Evolutionary conservation across 257 asterid species (phyloP).

Genomic region (Solanum raphanifolium): DNA sequence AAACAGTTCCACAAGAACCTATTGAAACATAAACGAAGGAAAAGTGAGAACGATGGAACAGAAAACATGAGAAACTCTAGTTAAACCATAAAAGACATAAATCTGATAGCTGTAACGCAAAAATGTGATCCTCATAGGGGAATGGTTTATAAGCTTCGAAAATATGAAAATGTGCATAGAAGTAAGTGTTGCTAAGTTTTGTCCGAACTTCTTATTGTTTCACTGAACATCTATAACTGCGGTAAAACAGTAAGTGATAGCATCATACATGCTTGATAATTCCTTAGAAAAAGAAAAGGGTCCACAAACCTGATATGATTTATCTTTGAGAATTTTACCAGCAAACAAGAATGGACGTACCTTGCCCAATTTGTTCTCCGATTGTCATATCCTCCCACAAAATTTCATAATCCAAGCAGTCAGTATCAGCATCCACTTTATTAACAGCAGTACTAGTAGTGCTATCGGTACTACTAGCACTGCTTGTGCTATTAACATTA

Average conservation of each 20-base stretch:
- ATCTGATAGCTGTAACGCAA: neutral
- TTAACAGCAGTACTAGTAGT: constrained; percentile 62
- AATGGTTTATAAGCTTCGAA: neutral
- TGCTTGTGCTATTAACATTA: constrained; percentile 74
- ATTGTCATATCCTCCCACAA: constrained; percentile 92
- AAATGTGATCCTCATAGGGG: neutral
- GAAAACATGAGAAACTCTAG: neutral
- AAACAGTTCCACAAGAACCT: constrained; percentile 98
- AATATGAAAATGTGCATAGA: neutral
- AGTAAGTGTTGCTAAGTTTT: neutral
- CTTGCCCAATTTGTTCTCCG: constrained; percentile 94
- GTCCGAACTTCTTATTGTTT: neutral
- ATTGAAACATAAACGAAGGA: constrained; percentile 18
- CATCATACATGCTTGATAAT: neutral
- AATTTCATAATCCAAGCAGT: constrained; percentile 73
- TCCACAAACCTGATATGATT: neutral
- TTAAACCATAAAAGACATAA: neutral
- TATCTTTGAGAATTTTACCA: neutral
- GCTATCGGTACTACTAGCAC: constrained; percentile 83
- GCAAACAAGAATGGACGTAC: constrained; percentile 26
- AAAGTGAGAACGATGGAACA: constrained; percentile 15
- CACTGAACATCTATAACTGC: neutral
- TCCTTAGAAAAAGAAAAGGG: neutral
- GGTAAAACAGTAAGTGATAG: neutral
- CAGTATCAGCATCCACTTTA: constrained; percentile 60